These are phyloP conservation scores for Aspergillus proliferans DNA, from an alignment of 2,329 filamentous ascomycete species.

Conservation along the genomic window DNA sequence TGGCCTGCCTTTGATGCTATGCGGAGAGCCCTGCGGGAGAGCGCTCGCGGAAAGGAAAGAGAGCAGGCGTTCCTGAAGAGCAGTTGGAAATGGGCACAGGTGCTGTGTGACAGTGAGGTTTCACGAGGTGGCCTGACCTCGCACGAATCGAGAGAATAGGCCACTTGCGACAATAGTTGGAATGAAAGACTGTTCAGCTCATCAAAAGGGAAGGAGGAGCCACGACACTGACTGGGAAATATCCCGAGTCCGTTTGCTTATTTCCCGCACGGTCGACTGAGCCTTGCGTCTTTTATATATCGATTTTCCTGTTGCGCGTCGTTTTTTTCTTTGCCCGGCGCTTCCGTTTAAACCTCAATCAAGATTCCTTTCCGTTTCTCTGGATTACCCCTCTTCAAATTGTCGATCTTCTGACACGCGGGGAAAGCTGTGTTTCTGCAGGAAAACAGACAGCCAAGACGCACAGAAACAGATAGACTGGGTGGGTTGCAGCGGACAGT, in stretches of 20 bases:
- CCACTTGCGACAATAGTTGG: neutral
- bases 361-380: slow-evolving; percentile 9
- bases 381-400: slow-evolving; percentile 21
- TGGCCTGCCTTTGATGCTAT: slow-evolving; percentile 35
- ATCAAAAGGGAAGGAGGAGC: neutral
- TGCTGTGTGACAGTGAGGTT: slow-evolving; percentile 16
- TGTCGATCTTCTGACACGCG: slow-evolving; percentile 28
- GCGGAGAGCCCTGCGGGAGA: slow-evolving; percentile 38
- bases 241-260: neutral
- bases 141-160: neutral
- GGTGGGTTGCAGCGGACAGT: slow-evolving; percentile 19
- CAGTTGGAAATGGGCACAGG: slow-evolving; percentile 15
- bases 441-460: slow-evolving; percentile 8
- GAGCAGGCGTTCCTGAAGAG: slow-evolving; percentile 17
- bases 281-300: neutral
- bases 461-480: neutral
- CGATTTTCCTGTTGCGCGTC: neutral
- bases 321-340: neutral
- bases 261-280: neutral
- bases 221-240: neutral
- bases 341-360: slow-evolving; percentile 12
- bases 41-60: slow-evolving; percentile 24
- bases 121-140: slow-evolving; percentile 1
- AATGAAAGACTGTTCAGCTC: neutral
- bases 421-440: slow-evolving; percentile 29